Base-by-base conservation (phyloP, 208 protist species). In the Vickermania ingenoplastis region DNA sequence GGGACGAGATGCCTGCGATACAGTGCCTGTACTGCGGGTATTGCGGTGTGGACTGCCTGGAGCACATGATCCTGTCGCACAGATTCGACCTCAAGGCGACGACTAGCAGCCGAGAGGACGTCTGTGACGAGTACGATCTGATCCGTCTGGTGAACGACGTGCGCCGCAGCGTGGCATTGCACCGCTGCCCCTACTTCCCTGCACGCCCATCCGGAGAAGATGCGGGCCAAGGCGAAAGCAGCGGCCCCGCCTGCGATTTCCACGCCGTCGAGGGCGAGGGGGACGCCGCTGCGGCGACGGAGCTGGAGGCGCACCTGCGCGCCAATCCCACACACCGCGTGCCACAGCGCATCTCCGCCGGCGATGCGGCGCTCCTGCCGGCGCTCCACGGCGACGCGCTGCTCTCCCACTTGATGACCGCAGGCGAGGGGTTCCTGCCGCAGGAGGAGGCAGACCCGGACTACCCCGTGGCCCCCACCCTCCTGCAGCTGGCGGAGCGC, bases 391-490 rank as follows among this genome's bases (percentile, higher is more conserved):
- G 77, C 0, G 86, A 92, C 55, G 71, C 77, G 3, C 80, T 92
- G 51, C 73, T 92, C 17, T 92, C 86, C 1, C 75, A 79, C 59
- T 63, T 92, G 1, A 69, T 89, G 22, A 71, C 79, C 0, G 58
- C 64, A 14, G 79, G 69, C 24, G 77, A 70, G 26, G 65, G 81
- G 14, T 78, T 83, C 31, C 51, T 88, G 13, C 61, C 29, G 1
- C 41, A 56, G 5, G 75, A 78, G 25, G 59, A 71, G 27, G 75
- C 61, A 17, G 86, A 85, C n/a, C 73, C 72, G 0, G 86, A 90
- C 41, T 93, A 81, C 59, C 82, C 86, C 13, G 85, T 93, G 79
- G 80, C 87, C 50, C 82, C 86, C 0, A 93, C 86, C 7, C 41
- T 77, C 27, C 25, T 67, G 4, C 63, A 83, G 23, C 50, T 54